Evolutionary conservation across 805 yeast genomes (phyloP).

Genomic region (Cyberlindnera subsufficiens): DNA sequence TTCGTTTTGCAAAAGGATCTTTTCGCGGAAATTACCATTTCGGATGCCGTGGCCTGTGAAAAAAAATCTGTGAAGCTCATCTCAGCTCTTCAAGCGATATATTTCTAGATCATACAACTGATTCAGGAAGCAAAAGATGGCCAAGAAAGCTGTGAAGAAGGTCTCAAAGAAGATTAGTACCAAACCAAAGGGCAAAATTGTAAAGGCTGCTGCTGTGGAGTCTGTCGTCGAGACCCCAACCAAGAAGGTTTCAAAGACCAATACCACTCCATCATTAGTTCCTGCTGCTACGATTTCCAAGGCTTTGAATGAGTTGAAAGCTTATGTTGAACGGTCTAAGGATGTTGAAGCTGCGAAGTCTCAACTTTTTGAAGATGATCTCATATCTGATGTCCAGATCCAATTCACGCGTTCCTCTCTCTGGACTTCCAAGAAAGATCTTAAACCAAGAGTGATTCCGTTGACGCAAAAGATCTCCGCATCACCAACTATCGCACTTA

Average conservation of each 20-base stretch:
- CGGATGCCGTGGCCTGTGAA: too few species aligned
- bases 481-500: conserved; percentile 48
- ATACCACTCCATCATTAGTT: conserved; percentile 12
- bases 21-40: not conserved
- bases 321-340: conserved; percentile 40
- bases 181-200: conserved; percentile 25
- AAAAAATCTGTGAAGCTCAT: conserved; percentile 1
- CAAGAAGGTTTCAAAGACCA: conserved; percentile 1
- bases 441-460: conserved; percentile 31
- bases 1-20: too few species aligned
- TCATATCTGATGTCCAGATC: conserved; percentile 42
- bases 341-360: conserved; percentile 28
- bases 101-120: not conserved
- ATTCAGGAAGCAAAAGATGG: not conserved
- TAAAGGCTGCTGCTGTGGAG: conserved; percentile 17
- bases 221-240: conserved; percentile 9
- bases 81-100: not conserved
- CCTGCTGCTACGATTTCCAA: conserved; percentile 31
- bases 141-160: not conserved
- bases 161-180: conserved; percentile 13
- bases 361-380: conserved; percentile 54
- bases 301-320: conserved; percentile 62
- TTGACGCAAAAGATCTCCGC: conserved; percentile 37
- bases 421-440: conserved; percentile 47
- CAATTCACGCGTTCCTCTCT: conserved; percentile 62